These are phyloP conservation scores for Fragilaria crotonensis DNA, from an alignment of 108 stramenopile species.

Conservation along the genomic window DNA sequence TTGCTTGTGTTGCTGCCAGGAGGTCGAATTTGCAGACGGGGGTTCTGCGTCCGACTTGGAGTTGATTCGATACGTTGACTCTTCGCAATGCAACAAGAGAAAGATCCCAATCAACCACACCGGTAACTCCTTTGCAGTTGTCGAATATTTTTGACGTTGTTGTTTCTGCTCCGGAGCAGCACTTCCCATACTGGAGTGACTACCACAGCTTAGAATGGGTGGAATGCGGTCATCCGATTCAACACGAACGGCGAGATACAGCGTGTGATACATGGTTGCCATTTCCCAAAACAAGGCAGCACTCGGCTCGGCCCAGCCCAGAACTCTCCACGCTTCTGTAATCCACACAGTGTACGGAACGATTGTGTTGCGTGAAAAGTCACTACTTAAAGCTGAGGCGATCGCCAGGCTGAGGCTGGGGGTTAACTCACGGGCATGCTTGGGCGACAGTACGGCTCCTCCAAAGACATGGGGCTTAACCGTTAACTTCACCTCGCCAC, in stretches of 20 bases:
- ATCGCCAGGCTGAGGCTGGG: slow-evolving; percentile 54
- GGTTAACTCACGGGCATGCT: slow-evolving; percentile 64
- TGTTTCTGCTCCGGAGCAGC: slow-evolving; percentile 1
- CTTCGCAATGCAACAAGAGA: slow-evolving; percentile 77
- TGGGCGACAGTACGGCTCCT: slow-evolving; percentile 72
- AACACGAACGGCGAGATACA: slow-evolving; percentile 61
- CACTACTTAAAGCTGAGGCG: slow-evolving; percentile 48
- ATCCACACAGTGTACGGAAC: slow-evolving; percentile 81
- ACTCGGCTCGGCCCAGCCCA: slow-evolving; percentile 81
- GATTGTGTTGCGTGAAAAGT: slow-evolving; percentile 34
- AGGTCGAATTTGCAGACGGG: neutral
- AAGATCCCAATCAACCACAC: slow-evolving; percentile 83
- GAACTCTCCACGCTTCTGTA: slow-evolving; percentile 86
- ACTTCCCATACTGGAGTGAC: slow-evolving; percentile 68
- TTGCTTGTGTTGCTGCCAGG: neutral
- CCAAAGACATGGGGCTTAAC: slow-evolving; percentile 79
- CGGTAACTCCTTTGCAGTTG: slow-evolving; percentile 77
- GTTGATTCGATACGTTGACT: slow-evolving; percentile 33
- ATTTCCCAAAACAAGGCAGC: slow-evolving; percentile 96
- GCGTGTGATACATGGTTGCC: slow-evolving; percentile 89
- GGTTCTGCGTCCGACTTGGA: neutral
- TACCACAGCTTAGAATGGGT: slow-evolving; percentile 78
- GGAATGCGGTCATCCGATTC: slow-evolving; percentile 52
- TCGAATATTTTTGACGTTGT: neutral
- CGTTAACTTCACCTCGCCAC: slow-evolving; percentile 34